Evolutionary conservation across 805 yeast genomes (phyloP).

Genomic region (Saccharomycopsis fermentans): DNA sequence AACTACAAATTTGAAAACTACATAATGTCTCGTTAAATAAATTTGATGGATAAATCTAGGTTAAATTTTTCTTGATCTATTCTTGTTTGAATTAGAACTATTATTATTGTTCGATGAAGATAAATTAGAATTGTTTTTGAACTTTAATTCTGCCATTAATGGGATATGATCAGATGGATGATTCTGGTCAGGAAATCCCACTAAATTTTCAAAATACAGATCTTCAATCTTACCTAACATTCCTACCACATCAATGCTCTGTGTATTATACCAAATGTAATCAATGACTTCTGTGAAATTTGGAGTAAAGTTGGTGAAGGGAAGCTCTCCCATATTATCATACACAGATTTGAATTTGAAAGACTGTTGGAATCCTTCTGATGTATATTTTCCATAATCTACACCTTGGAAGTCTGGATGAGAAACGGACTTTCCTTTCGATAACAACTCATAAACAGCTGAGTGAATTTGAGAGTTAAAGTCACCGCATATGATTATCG

Average conservation of each 20-base stretch:
- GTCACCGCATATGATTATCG: slow-evolving; percentile 90
- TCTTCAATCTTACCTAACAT: slow-evolving; percentile 75
- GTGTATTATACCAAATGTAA: slow-evolving; percentile 89
- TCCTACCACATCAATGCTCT: slow-evolving; percentile 73
- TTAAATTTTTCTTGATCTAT: slow-evolving; percentile 24
- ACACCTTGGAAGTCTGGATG: slow-evolving; percentile 79
- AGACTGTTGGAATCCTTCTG: slow-evolving; percentile 75
- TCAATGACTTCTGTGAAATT: slow-evolving; percentile 88
- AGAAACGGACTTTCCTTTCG: slow-evolving; percentile 67
- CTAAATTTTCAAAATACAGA: slow-evolving; percentile 61
- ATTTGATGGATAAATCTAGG: background rate
- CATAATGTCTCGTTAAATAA: background rate
- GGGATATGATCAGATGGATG: slow-evolving; percentile 94
- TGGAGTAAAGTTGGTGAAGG: slow-evolving; percentile 92
- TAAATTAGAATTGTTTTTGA: slow-evolving; percentile 34
- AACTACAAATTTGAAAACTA: background rate
- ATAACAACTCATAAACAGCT: slow-evolving; percentile 86
- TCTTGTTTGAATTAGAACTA: slow-evolving; percentile 17
- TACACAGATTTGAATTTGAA: slow-evolving; percentile 81
- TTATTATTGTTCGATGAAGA: slow-evolving; percentile 16
- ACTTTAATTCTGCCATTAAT: slow-evolving; percentile 66
- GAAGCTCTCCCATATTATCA: slow-evolving; percentile 74
- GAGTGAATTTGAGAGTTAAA: slow-evolving; percentile 80
- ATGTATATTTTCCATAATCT: slow-evolving; percentile 85
- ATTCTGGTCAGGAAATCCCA: slow-evolving; percentile 91